Conservation (phyloP, 345 rosid genomes). For the Sapria himalayana region DNA sequence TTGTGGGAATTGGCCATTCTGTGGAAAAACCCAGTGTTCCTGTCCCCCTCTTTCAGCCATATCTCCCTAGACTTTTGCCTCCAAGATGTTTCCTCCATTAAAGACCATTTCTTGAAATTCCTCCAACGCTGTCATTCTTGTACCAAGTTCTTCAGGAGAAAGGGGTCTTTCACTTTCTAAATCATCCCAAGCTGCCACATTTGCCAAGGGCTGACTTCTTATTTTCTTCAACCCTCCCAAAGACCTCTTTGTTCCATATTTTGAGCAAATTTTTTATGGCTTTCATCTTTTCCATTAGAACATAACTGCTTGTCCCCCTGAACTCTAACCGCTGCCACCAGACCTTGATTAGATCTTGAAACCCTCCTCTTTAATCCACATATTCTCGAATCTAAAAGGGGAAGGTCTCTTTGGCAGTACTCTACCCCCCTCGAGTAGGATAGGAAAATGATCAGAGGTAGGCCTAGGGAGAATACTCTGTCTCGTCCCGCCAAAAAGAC, state of each 20-base stretch:
- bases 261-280: neutral
- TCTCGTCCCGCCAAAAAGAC: neutral
- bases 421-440: neutral
- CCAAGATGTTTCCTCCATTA: too few species aligned
- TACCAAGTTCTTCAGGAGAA: too few species aligned
- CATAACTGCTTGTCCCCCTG: neutral
- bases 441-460: neutral
- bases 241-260: neutral
- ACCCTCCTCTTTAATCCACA: neutral
- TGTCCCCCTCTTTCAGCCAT: too few species aligned
- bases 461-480: neutral
- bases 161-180: too few species aligned
- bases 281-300: neutral
- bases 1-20: too few species aligned
- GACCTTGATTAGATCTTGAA: neutral
- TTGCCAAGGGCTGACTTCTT: too few species aligned
- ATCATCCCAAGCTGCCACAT: too few species aligned
- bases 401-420: neutral
- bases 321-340: neutral
- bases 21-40: too few species aligned
- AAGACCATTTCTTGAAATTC: too few species aligned
- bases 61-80: too few species aligned
- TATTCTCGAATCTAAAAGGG: neutral
- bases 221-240: neutral
- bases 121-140: too few species aligned